Conservation (phyloP, 2,329 filamentous ascomycete species). For the Neofusicoccum kwambonambiense region DNA sequence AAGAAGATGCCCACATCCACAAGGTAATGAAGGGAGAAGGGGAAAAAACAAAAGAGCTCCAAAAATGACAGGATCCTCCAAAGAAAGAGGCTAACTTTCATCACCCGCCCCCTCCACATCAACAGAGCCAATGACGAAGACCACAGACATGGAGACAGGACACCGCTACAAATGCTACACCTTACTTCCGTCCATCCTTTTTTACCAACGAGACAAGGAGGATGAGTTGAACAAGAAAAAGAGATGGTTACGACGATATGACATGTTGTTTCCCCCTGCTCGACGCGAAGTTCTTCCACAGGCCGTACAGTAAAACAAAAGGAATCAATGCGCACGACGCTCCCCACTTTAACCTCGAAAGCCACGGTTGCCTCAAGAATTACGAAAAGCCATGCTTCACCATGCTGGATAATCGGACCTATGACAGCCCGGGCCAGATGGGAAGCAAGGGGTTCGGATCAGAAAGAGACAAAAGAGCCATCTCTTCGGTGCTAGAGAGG, state of each 20-base stretch:
- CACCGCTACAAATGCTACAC: neutral
- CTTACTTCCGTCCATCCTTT: neutral
- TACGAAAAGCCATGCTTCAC: too few species aligned
- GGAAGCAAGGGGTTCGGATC: neutral
- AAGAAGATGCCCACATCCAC: too few species aligned
- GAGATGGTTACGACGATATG: neutral
- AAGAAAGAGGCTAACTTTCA: too few species aligned
- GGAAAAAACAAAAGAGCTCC: neutral
- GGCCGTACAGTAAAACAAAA: neutral
- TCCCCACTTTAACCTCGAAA: slow-evolving; percentile 37
- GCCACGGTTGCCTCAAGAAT: slow-evolving; percentile 1
- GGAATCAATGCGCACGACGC: neutral
- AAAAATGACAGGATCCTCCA: too few species aligned
- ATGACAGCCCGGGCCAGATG: neutral
- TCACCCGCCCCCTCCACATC: too few species aligned
- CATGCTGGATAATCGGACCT: neutral
- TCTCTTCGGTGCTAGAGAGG: slow-evolving; percentile 21
- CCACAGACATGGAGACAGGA: neutral
- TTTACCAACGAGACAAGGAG: neutral
- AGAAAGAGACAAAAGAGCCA: slow-evolving; percentile 17
- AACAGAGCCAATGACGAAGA: too few species aligned
- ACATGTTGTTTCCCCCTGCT: neutral
- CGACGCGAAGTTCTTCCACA: neutral
- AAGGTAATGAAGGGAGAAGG: too few species aligned
- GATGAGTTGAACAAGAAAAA: neutral